Evolutionary conservation across 2,329 filamentous ascomycete genomes (phyloP).

Genomic region (Dendryphion nanum): DNA sequence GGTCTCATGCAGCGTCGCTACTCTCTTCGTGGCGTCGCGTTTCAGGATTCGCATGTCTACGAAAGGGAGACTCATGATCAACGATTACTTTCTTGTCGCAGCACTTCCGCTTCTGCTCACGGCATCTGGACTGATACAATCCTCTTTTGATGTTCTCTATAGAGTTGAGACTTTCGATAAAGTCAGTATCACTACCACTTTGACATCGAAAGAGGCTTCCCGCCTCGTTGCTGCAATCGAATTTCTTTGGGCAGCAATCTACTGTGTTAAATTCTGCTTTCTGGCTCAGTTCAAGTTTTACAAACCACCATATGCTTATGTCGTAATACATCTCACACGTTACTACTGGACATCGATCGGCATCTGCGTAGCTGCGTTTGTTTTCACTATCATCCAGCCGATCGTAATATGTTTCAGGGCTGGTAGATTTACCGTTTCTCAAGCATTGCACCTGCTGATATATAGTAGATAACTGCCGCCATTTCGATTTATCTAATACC

Average conservation of each 20-base stretch:
- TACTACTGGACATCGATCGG: constrained; percentile 12
- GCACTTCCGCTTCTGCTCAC: constrained; percentile 11
- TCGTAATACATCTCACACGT: constrained; percentile 11
- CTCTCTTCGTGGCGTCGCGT: constrained; percentile 11
- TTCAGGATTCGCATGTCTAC: constrained; percentile 10
- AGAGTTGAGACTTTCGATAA: not conserved
- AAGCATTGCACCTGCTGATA: constrained; percentile 1
- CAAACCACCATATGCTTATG: constrained; percentile 14
- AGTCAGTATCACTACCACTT: too few relatives aligned
- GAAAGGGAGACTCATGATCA: constrained; percentile 13
- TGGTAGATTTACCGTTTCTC: constrained; percentile 4
- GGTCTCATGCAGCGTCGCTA: constrained; percentile 6
- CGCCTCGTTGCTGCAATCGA: constrained; percentile 14
- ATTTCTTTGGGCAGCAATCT: constrained; percentile 14
- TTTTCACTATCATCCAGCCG: constrained; percentile 14
- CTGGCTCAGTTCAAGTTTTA: constrained; percentile 16
- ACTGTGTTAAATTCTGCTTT: constrained; percentile 17
- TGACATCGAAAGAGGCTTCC: constrained; percentile 1
- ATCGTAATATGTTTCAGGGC: constrained; percentile 10
- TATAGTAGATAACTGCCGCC: constrained; percentile 8
- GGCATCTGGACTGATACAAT: constrained; percentile 11
- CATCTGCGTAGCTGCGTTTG: constrained; percentile 6
- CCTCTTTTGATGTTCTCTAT: constrained; percentile 9
- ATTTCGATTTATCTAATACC: constrained; percentile 6
- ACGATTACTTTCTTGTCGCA: constrained; percentile 14